Percentiles rank a stretch among this genome's conserved stretches.
These are phyloP conservation scores for Peribolospora baueri DNA, from an alignment of 768 basidiomycete species.

Conservation along the genomic window DNA sequence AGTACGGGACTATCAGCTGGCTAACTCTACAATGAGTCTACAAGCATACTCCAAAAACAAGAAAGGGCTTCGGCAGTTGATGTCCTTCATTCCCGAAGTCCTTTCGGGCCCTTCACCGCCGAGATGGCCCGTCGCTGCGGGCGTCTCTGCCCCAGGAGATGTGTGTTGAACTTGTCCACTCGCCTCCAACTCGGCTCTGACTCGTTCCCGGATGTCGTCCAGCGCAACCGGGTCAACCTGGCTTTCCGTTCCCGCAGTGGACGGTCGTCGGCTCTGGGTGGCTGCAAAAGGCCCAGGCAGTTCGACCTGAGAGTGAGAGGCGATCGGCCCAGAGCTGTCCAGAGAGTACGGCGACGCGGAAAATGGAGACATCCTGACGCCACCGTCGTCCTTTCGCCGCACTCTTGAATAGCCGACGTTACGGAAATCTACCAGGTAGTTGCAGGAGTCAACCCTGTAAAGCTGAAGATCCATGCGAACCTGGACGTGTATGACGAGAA, in stretches of 20 bases:
- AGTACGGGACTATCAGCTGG: slow-evolving; percentile 20
- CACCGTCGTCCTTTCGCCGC: slow-evolving; percentile 8
- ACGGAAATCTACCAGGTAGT: slow-evolving; percentile 94
- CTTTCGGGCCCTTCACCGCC: slow-evolving; percentile 2
- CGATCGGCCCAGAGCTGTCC: too few relatives aligned
- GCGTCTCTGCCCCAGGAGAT: not conserved
- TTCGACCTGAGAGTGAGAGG: not conserved
- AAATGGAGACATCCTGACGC: not conserved
- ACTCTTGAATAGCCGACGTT: slow-evolving; percentile 77
- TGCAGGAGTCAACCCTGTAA: slow-evolving; percentile 77
- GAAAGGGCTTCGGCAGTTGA: slow-evolving; percentile 47
- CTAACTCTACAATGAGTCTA: slow-evolving; percentile 74
- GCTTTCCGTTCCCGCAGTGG: not conserved
- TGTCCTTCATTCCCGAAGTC: slow-evolving; percentile 28
- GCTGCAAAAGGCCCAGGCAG: slow-evolving; percentile 1
- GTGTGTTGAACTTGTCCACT: slow-evolving; percentile 3
- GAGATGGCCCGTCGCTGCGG: not conserved
- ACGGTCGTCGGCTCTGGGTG: not conserved
- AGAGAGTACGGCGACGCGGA: too few relatives aligned
- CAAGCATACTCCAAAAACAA: slow-evolving; percentile 94
- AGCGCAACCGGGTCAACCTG: slow-evolving; percentile 5
- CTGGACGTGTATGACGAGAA: slow-evolving; percentile 21
- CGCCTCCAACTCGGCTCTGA: not conserved
- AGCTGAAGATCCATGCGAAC: slow-evolving; percentile 92
- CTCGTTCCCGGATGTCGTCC: slow-evolving; percentile 9